Conservation (phyloP, 257 asterid genomes). For the Przewalskia tangutica region DNA sequence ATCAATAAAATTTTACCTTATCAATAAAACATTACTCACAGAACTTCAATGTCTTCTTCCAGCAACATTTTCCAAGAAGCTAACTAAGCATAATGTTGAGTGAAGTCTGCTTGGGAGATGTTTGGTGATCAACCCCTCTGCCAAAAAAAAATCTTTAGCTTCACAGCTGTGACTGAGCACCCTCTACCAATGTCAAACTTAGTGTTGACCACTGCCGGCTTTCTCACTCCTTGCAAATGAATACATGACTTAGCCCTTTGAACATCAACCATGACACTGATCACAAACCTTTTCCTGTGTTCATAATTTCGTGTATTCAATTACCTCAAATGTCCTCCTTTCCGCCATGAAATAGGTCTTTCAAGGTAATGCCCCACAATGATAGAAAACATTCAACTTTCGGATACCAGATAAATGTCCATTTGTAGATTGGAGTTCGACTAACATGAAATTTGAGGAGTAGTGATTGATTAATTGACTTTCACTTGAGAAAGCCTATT, state of each 20-base stretch:
- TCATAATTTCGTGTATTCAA: not conserved
- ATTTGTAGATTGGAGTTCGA: not conserved
- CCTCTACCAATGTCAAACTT: not conserved
- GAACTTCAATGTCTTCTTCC: not conserved
- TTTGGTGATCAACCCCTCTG: not conserved
- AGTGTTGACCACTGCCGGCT: not conserved
- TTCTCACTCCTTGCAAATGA: not conserved
- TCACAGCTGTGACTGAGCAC: not conserved
- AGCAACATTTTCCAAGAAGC: not conserved
- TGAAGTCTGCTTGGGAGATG: not conserved
- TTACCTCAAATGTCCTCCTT: not conserved
- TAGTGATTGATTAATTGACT: not conserved
- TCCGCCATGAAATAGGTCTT: not conserved
- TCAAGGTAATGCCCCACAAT: not conserved
- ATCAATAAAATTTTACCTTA: too few relatives aligned
- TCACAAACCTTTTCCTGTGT: not conserved
- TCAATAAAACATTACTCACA: too few relatives aligned
- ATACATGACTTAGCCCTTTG: not conserved
- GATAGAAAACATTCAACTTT: not conserved
- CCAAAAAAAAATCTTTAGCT: not conserved
- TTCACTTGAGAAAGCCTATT: not conserved
- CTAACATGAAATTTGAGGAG: not conserved
- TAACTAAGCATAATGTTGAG: not conserved
- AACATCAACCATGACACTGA: not conserved
- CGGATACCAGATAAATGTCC: not conserved